Evolutionary conservation across 1,139 yeast genomes (phyloP), one percentile per base, ranked within the genome.

Genomic region (Meyerozyma athensensis): DNA sequence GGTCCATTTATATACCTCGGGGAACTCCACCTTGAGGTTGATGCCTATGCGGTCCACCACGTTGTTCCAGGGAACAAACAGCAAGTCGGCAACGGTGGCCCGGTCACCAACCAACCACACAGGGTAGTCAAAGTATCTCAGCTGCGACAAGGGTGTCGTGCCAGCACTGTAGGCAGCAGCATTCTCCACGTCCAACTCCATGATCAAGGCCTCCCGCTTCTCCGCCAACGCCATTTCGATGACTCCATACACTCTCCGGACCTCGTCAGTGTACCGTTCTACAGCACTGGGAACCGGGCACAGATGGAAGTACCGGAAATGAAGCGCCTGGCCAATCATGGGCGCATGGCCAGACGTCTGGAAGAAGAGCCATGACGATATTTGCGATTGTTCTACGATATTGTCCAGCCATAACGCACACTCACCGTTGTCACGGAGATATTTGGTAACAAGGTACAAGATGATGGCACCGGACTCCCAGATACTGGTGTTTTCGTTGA

Each of bases 311-410:
- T 86, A 86, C 52, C 92, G 73, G 67, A 90, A 90, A 68, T 90
- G 97, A 50, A 89, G 73, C 3, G 97, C 97, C 59, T 90, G 97
- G 18, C 97, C 97, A 52, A 90, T 86, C 96, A 90, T 90, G 19
- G 97, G 97, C 1, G 97, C 96, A 58, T 89, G 97, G 10, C 97
- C 97, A 10, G 95, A 83, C 3, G 97, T 87, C 63, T 90, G 97
- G 69, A 89, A 89, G 56, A 87, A 90, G 35, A 90, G 71, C 97
- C 97, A 90, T 14, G 90, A 79, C 43, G 80, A 74, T 42, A 90
- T 86, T 54, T 82, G 90, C n/a, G 89, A 74, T 63, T 89, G 96
- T 49, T 86, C 96, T 4, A 79, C 72, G 38, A 84, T 59, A 56
- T 83, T 84, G 43, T 79, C 84, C 6, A 94, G 79, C 87, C 95